phyloP scores from a whole-genome alignment of 805 yeast genomes.

The Nakazawaea laoshanensis region DNA sequence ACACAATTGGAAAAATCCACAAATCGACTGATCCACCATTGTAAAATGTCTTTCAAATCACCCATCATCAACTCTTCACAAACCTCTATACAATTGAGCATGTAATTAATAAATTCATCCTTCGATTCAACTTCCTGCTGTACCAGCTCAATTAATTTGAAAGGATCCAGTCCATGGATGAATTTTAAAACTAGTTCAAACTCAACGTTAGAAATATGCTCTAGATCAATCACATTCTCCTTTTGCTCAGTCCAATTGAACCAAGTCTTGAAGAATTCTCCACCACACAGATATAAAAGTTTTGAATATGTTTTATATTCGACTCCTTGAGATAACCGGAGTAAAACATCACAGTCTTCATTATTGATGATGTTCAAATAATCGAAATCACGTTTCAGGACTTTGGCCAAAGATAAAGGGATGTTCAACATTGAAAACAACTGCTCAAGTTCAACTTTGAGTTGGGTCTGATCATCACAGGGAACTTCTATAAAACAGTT shows the following conservation, averaged over 20 bases:
- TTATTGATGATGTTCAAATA: too few relatives aligned
- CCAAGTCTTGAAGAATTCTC: too few relatives aligned
- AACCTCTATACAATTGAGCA: constrained; percentile 50
- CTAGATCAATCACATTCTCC: constrained; percentile 27
- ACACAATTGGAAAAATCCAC: constrained; percentile 54
- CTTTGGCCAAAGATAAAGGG: too few relatives aligned
- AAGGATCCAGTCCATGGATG: constrained; percentile 46
- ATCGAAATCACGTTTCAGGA: too few relatives aligned
- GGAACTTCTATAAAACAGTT: too few relatives aligned
- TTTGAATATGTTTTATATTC: too few relatives aligned
- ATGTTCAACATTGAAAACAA: constrained; percentile 14
- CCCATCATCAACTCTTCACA: constrained; percentile 57
- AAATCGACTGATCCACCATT: constrained; percentile 48
- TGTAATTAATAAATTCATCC: constrained; percentile 37
- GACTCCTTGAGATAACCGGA: too few relatives aligned
- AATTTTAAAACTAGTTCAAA: constrained; percentile 44
- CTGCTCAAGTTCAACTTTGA: constrained; percentile 16
- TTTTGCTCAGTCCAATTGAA: neutral
- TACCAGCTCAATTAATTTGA: constrained; percentile 27
- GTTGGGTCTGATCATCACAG: too few relatives aligned
- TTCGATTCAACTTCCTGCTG: constrained; percentile 11
- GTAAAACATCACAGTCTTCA: too few relatives aligned
- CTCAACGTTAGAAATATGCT: constrained; percentile 29
- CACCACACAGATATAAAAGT: too few relatives aligned
- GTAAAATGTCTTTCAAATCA: constrained; percentile 53